Base-by-base conservation (phyloP, 192 early-diverging fungal genomes). In the Umbelopsis ramanniana region DNA sequence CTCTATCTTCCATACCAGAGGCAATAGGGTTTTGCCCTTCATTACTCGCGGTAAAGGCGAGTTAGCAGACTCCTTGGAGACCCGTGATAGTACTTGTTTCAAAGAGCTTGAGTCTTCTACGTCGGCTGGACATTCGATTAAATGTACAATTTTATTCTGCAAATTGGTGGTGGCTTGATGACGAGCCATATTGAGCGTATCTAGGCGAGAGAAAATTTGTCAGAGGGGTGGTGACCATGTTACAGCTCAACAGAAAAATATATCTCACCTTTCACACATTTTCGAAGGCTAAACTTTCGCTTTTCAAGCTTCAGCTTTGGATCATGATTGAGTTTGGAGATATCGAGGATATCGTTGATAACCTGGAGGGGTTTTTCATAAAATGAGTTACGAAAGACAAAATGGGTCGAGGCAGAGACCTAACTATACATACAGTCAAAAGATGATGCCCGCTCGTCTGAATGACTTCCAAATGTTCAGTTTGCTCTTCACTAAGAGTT, bases 371-470 rank as follows among this genome's bases (percentile, higher is more conserved):
- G 29, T 43, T 11, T 8, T 3, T 6, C 4, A 40, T 40, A 70
- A 12, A 26, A 53, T n/a, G 40, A 33, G 40, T 46, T 26, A 46
- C 24, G 35, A 73, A 53, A 19, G 21, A 14, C n/a, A 48, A 67
- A 26, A 35, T 22, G 26, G n/a, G 8, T 6, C 5, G 8, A 57
- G 24, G 45, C 19, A 53, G 52, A 46, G 8, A 5, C 22, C 19
- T 45, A 23, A 40, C 21, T n/a, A n/a, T n/a, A 45, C 72, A 69
- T 81, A 86, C 85, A 14, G 85, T 86, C 55, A 86, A 72, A n/a
- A 86, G 68, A 70, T 86, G 85, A 53, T 86, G 81, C n/a, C 85
- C 85, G 46, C 85, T 86, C 23, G 85, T 86, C 46, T 83, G 78
- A 22, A 86, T 86, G 19, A 86, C 85, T 74, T 86, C 85, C 37